These are phyloP conservation scores for Aspergillus aculeatus DNA, from an alignment of 2,329 filamentous ascomycete species.

Conservation along the genomic window DNA sequence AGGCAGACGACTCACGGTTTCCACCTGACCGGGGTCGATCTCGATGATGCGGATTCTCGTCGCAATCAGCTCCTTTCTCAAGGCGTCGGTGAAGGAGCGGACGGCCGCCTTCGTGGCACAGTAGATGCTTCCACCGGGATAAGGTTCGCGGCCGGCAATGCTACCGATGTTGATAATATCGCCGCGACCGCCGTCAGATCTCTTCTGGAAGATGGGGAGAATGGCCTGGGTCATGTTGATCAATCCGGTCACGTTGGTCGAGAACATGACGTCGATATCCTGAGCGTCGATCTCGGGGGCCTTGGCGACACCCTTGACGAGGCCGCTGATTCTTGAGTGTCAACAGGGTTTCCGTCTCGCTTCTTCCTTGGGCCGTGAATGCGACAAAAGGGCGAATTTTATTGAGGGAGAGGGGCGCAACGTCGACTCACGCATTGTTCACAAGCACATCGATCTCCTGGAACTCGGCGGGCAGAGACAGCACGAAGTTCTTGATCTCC, in stretches of 20 bases:
- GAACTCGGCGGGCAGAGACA: slow-evolving; percentile 74
- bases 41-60: slow-evolving; percentile 81
- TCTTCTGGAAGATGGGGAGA: slow-evolving; percentile 73
- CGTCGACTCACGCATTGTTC: slow-evolving; percentile 83
- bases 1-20: slow-evolving; percentile 61
- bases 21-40: slow-evolving; percentile 87
- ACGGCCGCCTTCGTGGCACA: slow-evolving; percentile 91
- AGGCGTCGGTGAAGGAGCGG: slow-evolving; percentile 75
- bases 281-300: slow-evolving; percentile 78
- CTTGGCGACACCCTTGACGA: slow-evolving; percentile 84
- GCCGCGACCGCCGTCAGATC: slow-evolving; percentile 69
- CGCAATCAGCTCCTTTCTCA: slow-evolving; percentile 79
- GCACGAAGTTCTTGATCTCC: slow-evolving; percentile 71
- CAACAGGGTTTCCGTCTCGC: no score
- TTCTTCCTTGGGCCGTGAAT: no score
- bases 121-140: slow-evolving; percentile 84
- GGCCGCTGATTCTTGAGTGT: slow-evolving; percentile 56
- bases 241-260: slow-evolving; percentile 89
- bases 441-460: slow-evolving; percentile 83
- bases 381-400: no score
- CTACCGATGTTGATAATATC: slow-evolving; percentile 96
- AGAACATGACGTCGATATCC: slow-evolving; percentile 85
- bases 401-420: no score
- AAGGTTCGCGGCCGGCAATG: slow-evolving; percentile 85
- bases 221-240: slow-evolving; percentile 96